Percentiles rank a stretch among this genome's conserved stretches.
These are phyloP conservation scores for Nicotiana attenuata DNA, from an alignment of 257 asterid genomes.

Conservation along the genomic window DNA sequence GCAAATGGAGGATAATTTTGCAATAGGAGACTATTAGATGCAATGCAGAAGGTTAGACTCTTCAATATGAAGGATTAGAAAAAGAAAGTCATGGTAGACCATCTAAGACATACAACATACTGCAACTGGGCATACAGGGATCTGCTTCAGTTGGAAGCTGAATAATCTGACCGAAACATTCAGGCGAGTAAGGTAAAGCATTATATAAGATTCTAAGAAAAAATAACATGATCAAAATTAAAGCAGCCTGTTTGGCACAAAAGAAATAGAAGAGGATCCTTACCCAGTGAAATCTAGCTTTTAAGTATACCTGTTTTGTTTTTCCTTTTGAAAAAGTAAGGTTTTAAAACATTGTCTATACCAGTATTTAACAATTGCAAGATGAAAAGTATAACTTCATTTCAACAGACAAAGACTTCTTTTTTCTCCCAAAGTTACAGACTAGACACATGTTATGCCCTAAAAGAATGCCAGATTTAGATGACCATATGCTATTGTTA, in stretches of 20 bases:
- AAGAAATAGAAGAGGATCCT: neutral
- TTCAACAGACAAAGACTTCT: neutral
- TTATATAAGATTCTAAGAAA: neutral
- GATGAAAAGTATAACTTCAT: neutral
- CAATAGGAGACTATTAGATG: constrained; percentile 2
- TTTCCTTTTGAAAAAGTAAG: no score
- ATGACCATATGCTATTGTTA: neutral
- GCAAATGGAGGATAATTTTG: constrained; percentile 7
- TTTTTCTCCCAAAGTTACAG: neutral
- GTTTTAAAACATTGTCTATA: neutral
- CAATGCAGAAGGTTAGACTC: constrained; percentile 8
- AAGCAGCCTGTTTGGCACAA: neutral
- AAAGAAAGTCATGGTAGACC: neutral
- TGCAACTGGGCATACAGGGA: neutral
- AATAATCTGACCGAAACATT: neutral
- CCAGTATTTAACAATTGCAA: neutral
- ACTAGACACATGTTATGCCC: neutral
- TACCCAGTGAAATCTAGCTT: neutral
- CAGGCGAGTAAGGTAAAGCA: neutral
- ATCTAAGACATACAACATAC: neutral
- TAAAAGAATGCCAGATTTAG: neutral
- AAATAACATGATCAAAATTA: neutral
- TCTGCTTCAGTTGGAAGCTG: neutral
- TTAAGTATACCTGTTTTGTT: neutral
- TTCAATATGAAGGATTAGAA: neutral